Percentiles rank a stretch among this genome's conserved stretches.
Conservation (phyloP, 345 rosid genomes). For the Citrus mangshanensis region DNA sequence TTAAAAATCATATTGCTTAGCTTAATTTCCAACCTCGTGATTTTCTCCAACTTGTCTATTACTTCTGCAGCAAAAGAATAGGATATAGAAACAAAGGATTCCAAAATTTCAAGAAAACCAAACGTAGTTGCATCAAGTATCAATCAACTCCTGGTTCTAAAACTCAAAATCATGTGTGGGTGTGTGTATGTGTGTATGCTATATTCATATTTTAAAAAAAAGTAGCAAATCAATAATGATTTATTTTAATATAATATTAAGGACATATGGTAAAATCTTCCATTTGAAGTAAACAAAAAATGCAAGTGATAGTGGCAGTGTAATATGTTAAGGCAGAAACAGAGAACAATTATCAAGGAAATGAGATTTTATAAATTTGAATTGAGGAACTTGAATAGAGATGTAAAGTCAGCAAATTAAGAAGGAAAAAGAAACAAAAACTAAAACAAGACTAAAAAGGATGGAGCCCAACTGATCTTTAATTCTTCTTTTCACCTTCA, state of each 20-base stretch:
- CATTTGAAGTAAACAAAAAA: background rate
- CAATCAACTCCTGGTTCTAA: background rate
- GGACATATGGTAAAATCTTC: background rate
- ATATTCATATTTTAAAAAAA: background rate
- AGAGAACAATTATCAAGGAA: background rate
- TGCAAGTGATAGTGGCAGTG: background rate
- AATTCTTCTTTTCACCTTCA: slow-evolving; percentile 47
- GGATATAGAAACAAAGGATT: background rate
- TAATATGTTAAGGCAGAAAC: background rate
- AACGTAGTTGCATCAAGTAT: background rate
- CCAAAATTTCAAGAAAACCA: too few species aligned
- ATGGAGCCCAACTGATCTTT: background rate
- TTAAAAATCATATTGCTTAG: too few species aligned
- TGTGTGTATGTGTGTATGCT: too few species aligned
- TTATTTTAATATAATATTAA: background rate
- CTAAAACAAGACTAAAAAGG: background rate
- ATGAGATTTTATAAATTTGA: background rate
- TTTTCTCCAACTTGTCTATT: slow-evolving; percentile 23
- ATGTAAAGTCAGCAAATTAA: background rate
- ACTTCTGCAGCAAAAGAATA: slow-evolving; percentile 19
- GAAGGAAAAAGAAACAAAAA: background rate
- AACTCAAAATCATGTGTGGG: background rate
- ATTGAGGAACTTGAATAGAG: background rate
- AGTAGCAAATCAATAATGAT: background rate
- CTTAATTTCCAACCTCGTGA: slow-evolving; percentile 8